Base-by-base conservation (phyloP, 208 protist species). In the Crithidia mellificae region DNA sequence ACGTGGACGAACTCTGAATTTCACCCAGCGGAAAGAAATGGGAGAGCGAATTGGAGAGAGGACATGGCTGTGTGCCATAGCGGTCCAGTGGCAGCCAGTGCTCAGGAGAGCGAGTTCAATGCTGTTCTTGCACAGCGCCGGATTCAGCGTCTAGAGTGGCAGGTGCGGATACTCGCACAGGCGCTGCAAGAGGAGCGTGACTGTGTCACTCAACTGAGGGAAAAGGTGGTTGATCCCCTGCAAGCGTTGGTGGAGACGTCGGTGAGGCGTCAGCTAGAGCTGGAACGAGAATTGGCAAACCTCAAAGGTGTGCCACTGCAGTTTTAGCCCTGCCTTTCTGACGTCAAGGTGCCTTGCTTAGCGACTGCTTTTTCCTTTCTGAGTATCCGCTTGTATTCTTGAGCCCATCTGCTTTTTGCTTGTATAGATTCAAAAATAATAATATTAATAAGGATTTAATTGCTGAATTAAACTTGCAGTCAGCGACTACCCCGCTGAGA, bases 101-200 rank as follows among this genome's bases (percentile, higher is more conserved):
- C 30, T 1, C 30, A 41, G 8, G 34, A 57, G 4, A n/a, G 24
- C 17, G 3, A 38, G 8, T 34, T 1, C 0, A 17, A n/a, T 38
- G 15, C 39, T 20, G 6, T 7, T 22, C 1, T 8, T 9, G 34
- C 38, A 2, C 51, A 59, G 39, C 63, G 63, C 8, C 49, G 56
- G 6, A 41, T 64, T 14, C 29, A 57, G 22, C 70, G 57, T 53
- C 62, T 75, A 0, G 62, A 75, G 43, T 75, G 62, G 61, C 70
- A 75, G 49, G 61, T 75, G 36, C 15, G 41, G 36, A 59, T 75
- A 55, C 44, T 75, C 2, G 46, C 54, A 3, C 62, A 69, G 12
- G 53, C 63, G 6, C 62, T 75, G 24, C 32, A 49, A 34, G 8
- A 49, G 2, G 70, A 75, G 58, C 61, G 70, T 0, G 20, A 41